phyloP scores from a whole-genome alignment of 768 basidiomycete genomes.

The Podaxis carcinomalis region DNA sequence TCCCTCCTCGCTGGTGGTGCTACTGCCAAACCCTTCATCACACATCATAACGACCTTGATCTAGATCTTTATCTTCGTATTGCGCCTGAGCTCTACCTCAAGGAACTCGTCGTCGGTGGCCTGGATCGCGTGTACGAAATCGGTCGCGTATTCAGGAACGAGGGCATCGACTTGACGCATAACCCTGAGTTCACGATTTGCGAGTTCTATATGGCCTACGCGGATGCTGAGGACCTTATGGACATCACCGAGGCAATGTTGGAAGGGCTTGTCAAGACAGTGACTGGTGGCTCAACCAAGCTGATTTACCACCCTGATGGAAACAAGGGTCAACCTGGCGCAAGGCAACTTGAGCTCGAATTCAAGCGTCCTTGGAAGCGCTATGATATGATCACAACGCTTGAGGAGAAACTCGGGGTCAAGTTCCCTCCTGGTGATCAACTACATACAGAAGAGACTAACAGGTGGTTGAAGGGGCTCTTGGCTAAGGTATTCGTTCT shows the following conservation, averaged over 20 bases:
- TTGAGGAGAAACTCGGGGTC: slow-evolving; percentile 89
- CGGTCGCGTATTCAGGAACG: slow-evolving; percentile 96
- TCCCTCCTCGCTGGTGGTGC: slow-evolving; percentile 95
- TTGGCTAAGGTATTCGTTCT: slow-evolving; percentile 64
- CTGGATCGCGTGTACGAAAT: slow-evolving; percentile 98
- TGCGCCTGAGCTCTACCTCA: slow-evolving; percentile 97
- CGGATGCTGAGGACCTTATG: slow-evolving; percentile 99
- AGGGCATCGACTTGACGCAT: slow-evolving; percentile 97
- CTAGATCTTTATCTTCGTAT: slow-evolving; percentile 96
- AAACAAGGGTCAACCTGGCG: slow-evolving; percentile 68
- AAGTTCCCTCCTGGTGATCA: slow-evolving; percentile 93
- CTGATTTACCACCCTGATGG: slow-evolving; percentile 91
- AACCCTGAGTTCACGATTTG: slow-evolving; percentile 99
- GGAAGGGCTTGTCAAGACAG: slow-evolving; percentile 84
- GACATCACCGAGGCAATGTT: slow-evolving; percentile 91
- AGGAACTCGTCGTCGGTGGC: slow-evolving; percentile 95
- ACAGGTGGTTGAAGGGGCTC: slow-evolving; percentile 81
- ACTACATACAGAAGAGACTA: slow-evolving; percentile 82
- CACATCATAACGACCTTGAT: slow-evolving; percentile 97
- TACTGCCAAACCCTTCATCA: slow-evolving; percentile 97
- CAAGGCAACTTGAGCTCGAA: slow-evolving; percentile 68
- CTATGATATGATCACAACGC: slow-evolving; percentile 95
- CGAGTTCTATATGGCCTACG: slow-evolving; percentile 99
- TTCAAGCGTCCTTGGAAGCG: slow-evolving; percentile 96
- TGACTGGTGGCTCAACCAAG: slow-evolving; percentile 78